Evolutionary conservation across 202 grass and related monocot genomes (phyloP).

Genomic region (Setaria italica): DNA sequence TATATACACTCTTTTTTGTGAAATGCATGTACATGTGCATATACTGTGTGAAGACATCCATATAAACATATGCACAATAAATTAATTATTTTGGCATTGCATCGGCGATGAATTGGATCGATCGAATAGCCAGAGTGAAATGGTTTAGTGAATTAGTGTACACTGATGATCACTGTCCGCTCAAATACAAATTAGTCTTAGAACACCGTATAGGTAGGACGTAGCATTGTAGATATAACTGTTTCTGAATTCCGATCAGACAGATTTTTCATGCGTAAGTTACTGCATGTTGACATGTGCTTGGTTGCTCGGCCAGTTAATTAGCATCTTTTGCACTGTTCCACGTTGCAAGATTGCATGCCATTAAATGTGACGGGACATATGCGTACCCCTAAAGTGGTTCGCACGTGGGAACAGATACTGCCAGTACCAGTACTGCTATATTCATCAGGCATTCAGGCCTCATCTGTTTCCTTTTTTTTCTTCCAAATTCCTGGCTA

Average conservation of each 20-base stretch:
- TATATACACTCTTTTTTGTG: neutral
- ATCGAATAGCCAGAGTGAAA: neutral
- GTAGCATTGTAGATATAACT: neutral
- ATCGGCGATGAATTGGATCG: neutral
- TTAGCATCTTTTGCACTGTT: neutral
- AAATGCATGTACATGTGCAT: neutral
- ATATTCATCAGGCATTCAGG: too few relatives aligned
- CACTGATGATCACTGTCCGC: neutral
- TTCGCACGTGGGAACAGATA: neutral
- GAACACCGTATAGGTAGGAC: neutral
- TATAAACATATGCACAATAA: neutral
- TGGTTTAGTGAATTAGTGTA: neutral
- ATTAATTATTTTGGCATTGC: neutral
- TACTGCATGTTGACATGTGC: neutral
- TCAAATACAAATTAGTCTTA: neutral
- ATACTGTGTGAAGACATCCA: neutral
- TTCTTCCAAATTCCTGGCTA: too few relatives aligned
- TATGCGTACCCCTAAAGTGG: neutral
- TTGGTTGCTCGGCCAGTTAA: neutral
- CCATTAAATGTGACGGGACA: constrained; percentile 35
- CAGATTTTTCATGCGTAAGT: neutral
- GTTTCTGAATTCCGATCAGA: neutral
- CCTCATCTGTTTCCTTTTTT: too few relatives aligned
- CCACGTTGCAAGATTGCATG: neutral
- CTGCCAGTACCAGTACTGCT: neutral